phyloP scores from a whole-genome alignment of 148 eudicot genomes.

The Arctostaphylos glauca region DNA sequence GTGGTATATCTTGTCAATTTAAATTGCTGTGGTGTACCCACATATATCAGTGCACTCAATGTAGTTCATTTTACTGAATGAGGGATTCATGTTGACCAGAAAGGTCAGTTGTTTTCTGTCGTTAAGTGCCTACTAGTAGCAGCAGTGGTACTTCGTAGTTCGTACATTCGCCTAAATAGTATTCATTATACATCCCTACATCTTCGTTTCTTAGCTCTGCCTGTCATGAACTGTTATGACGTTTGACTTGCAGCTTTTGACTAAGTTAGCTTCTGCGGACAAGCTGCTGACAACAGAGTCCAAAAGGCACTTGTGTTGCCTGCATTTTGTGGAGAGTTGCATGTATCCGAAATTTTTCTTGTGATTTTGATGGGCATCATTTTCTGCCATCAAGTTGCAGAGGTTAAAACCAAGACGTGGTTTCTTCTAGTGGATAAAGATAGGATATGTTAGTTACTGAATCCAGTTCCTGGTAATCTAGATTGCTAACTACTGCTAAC shows the following conservation, averaged over 20 bases:
- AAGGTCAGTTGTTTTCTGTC: neutral
- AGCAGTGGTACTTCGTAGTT: neutral
- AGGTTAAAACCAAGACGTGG: neutral
- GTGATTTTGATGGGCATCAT: neutral
- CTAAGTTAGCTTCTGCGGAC: neutral
- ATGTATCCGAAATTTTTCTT: neutral
- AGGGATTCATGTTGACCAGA: constrained; percentile 3
- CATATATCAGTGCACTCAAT: neutral
- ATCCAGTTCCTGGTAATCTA: neutral
- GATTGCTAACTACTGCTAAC: neutral
- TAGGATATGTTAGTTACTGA: no score
- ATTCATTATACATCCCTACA: neutral
- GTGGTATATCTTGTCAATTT: neutral
- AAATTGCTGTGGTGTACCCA: neutral
- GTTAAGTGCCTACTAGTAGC: neutral
- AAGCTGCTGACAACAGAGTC: neutral
- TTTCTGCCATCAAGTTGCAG: neutral
- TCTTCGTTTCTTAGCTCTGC: neutral
- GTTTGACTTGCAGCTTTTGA: neutral
- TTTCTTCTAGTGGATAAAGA: neutral
- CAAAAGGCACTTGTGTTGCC: neutral
- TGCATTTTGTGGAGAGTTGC: neutral
- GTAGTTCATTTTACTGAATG: neutral
- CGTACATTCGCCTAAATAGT: neutral
- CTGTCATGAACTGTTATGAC: neutral